Percentiles rank a stretch among this genome's conserved stretches.
Conservation (phyloP, 768 basidiomycete genomes). For the Tylopilus plumbeoviolaceoides region DNA sequence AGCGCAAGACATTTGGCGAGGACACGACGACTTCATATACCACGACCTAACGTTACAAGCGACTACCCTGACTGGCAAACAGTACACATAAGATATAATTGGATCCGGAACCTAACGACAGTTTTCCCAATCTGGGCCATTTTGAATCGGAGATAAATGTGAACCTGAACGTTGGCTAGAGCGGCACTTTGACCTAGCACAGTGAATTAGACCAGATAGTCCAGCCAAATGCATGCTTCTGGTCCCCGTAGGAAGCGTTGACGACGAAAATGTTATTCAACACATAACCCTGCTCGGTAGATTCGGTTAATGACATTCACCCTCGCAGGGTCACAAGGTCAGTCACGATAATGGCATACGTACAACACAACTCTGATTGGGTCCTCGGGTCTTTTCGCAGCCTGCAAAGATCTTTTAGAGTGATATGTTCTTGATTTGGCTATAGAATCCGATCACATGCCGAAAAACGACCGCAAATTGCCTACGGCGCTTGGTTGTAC, state of each 20-base stretch:
- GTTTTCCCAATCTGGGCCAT: not conserved
- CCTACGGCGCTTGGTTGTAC: no score
- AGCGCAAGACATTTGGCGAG: not conserved
- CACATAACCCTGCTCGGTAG: no score
- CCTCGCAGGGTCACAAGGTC: not conserved
- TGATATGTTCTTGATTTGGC: not conserved
- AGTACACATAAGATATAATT: not conserved
- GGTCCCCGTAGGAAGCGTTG: not conserved
- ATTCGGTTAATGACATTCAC: not conserved
- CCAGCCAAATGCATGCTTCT: not conserved
- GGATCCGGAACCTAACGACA: not conserved
- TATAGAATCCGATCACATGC: not conserved
- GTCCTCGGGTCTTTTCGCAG: not conserved
- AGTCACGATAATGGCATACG: not conserved
- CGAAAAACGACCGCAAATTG: not conserved
- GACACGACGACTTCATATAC: not conserved
- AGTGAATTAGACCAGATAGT: not conserved
- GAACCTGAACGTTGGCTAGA: not conserved
- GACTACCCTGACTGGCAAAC: not conserved
- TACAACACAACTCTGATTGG: not conserved
- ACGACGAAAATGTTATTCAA: not conserved
- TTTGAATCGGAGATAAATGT: not conserved
- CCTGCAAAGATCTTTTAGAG: not conserved
- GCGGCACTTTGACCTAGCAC: no score
- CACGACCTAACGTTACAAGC: constrained; percentile 1